phyloP scores from a whole-genome alignment of 106 monocot genomes.

The Iris macrosiphon region DNA sequence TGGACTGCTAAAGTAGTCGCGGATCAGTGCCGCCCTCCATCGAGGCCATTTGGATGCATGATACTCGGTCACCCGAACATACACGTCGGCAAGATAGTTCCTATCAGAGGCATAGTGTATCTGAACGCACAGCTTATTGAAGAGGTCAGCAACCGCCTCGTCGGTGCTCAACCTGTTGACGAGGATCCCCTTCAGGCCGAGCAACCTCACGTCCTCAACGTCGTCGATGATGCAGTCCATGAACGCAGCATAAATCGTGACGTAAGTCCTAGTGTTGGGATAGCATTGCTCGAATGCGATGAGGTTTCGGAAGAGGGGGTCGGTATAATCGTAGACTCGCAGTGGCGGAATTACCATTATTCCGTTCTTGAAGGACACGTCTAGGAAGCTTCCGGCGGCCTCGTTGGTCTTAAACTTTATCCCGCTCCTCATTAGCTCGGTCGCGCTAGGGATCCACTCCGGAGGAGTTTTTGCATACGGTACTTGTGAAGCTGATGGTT shows the following conservation, averaged over 20 bases:
- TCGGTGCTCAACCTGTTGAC: neutral
- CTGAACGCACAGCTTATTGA: neutral
- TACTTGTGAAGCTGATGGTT: neutral
- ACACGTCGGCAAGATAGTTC: neutral
- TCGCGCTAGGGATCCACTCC: slow-evolving; percentile 3
- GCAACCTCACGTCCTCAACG: neutral
- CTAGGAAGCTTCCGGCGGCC: neutral
- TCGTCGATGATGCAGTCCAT: neutral
- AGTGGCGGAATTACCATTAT: neutral
- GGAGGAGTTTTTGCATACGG: neutral
- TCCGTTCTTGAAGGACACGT: neutral
- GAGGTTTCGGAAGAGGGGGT: neutral
- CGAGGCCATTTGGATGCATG: neutral
- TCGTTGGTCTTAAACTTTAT: neutral
- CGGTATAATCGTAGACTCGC: neutral
- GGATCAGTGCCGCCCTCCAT: neutral
- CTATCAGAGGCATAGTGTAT: neutral
- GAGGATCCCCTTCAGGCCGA: neutral
- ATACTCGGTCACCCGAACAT: neutral
- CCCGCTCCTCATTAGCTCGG: neutral
- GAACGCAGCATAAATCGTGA: neutral
- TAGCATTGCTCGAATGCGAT: neutral
- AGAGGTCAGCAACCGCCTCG: neutral
- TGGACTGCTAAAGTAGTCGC: slow-evolving; percentile 6
- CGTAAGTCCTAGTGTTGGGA: neutral